A percentile compares a stretch with the other conserved stretches of the same genome.
These are phyloP conservation scores for Calonectria leucothoes DNA, from an alignment of 2,329 filamentous ascomycete species.

Conservation along the genomic window DNA sequence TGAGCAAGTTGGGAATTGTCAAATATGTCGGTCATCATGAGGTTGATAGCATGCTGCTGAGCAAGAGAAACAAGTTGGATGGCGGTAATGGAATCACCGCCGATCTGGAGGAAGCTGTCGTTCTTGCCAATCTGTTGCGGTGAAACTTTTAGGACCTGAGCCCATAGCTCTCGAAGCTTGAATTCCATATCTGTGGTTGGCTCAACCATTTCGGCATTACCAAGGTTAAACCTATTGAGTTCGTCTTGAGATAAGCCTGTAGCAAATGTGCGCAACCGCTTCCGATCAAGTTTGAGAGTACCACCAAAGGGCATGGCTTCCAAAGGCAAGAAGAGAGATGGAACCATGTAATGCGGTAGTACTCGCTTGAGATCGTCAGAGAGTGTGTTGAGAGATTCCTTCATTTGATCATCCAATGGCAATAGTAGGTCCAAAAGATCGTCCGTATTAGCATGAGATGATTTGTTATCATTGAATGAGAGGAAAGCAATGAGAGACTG, in stretches of 20 bases:
- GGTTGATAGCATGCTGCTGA: background rate
- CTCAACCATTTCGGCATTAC: background rate
- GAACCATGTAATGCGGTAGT: constrained; percentile 34
- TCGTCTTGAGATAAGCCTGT: background rate
- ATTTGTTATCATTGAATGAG: background rate
- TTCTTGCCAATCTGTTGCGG: constrained; percentile 42
- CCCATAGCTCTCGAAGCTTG: constrained; percentile 16
- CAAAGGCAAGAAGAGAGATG: constrained; percentile 14
- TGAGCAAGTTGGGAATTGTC: background rate
- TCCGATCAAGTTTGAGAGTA: constrained; percentile 34
- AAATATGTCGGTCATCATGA: constrained; percentile 15
- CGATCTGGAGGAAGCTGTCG: constrained; percentile 40
- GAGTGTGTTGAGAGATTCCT: background rate
- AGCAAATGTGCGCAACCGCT: background rate
- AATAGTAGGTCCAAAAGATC: background rate
- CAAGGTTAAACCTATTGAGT: background rate
- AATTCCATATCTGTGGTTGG: background rate
- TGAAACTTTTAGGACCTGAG: constrained; percentile 11
- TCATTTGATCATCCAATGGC: background rate
- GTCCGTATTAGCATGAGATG: background rate
- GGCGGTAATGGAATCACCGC: constrained; percentile 40
- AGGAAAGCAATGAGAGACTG: constrained; percentile 16
- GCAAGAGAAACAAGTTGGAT: constrained; percentile 32
- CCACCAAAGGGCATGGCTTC: constrained; percentile 27
- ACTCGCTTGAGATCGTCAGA: constrained; percentile 5